These are phyloP conservation scores for Cairneyella variabilis DNA, from an alignment of 495 filamentous ascomycete genomes.

Conservation along the genomic window DNA sequence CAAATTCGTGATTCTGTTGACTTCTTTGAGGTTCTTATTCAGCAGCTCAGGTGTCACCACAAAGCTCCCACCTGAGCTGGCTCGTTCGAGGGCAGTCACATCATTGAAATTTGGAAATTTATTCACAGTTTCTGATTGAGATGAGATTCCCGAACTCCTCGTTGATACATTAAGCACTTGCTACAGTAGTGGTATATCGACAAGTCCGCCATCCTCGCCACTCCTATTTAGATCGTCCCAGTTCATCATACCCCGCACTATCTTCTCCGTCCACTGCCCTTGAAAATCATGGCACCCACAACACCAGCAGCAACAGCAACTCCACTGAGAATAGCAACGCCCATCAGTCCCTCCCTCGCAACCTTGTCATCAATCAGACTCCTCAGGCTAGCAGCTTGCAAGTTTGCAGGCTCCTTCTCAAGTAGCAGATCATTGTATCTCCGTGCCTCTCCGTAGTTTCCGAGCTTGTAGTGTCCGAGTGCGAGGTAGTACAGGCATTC, in stretches of 20 bases:
- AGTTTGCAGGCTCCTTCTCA: slow-evolving; percentile 82
- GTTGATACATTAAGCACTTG: slow-evolving; percentile 16
- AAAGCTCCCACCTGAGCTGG: neutral
- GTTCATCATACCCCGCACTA: slow-evolving; percentile 14
- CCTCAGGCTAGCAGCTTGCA: slow-evolving; percentile 82
- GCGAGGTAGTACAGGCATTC: slow-evolving; percentile 98
- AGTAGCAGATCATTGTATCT: slow-evolving; percentile 90
- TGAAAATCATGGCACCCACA: slow-evolving; percentile 80
- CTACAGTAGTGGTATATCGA: slow-evolving; percentile 23
- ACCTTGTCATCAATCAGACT: slow-evolving; percentile 93
- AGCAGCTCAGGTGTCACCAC: neutral
- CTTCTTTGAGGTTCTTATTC: neutral
- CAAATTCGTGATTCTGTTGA: neutral
- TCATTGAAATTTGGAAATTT: too few species aligned
- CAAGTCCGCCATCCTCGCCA: slow-evolving; percentile 8
- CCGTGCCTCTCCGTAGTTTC: slow-evolving; percentile 91
- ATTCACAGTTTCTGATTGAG: neutral
- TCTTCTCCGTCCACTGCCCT: slow-evolving; percentile 57
- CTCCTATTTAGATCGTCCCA: slow-evolving; percentile 2
- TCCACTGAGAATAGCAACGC: slow-evolving; percentile 94
- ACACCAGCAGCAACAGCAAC: slow-evolving; percentile 91
- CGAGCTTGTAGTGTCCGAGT: slow-evolving; percentile 95
- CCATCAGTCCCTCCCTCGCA: slow-evolving; percentile 86
- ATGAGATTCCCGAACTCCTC: neutral
- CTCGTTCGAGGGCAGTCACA: neutral